Conservation (phyloP, 164 flowering plant genomes). For the Kalanchoe fedtschenkoi region DNA sequence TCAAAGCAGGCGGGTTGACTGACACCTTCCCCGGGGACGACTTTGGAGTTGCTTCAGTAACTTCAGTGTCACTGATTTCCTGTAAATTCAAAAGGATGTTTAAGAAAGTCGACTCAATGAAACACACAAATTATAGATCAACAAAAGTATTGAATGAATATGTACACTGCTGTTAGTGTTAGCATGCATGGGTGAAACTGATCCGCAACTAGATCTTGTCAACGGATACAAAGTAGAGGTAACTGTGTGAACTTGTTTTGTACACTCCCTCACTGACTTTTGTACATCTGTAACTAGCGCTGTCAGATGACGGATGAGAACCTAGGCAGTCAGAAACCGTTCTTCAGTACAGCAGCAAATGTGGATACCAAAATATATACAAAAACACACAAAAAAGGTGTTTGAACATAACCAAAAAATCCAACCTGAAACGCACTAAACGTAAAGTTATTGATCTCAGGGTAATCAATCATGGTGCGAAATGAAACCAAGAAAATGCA, state of each 20-base stretch:
- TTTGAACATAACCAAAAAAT: too few relatives aligned
- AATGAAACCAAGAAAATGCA: too few relatives aligned
- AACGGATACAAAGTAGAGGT: conserved; percentile 46
- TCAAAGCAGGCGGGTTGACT: conserved; percentile 57
- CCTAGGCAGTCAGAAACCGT: conserved; percentile 27
- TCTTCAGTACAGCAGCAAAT: too few relatives aligned
- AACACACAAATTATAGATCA: not conserved
- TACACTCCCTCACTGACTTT: conserved; percentile 67
- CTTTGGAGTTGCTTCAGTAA: conserved; percentile 49
- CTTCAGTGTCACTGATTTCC: conserved; percentile 59
- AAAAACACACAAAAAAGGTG: too few relatives aligned
- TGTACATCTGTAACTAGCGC: conserved; percentile 79
- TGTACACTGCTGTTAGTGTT: conserved; percentile 63
- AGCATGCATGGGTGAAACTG: conserved; percentile 54
- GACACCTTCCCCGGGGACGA: conserved; percentile 62
- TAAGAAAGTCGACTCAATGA: not conserved
- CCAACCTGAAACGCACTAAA: too few relatives aligned
- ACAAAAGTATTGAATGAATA: not conserved
- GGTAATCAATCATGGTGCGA: too few relatives aligned
- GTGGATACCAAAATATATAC: too few relatives aligned
- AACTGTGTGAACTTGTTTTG: conserved; percentile 65
- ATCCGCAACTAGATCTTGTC: conserved; percentile 36
- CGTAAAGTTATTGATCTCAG: too few relatives aligned
- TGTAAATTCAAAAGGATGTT: conserved; percentile 10
- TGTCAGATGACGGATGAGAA: conserved; percentile 79